Evolutionary conservation across 2,329 filamentous ascomycete species (phyloP).

Genomic region (Phyllosticta ampelicida): DNA sequence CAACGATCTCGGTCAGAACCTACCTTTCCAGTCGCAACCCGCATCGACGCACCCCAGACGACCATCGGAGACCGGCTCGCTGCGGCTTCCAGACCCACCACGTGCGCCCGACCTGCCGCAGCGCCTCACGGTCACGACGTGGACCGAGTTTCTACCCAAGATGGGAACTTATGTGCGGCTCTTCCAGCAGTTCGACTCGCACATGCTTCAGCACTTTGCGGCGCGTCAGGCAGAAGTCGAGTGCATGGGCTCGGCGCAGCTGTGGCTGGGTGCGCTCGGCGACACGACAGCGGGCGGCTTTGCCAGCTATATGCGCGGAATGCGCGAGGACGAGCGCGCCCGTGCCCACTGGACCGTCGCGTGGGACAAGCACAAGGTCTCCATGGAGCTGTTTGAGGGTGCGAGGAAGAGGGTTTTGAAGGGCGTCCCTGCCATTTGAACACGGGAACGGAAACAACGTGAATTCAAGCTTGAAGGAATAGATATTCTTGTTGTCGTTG

Average conservation of each 20-base stretch:
- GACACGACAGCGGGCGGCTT: constrained; percentile 41
- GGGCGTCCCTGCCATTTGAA: constrained; percentile 1
- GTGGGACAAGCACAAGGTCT: constrained; percentile 49
- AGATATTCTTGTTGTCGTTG: not conserved
- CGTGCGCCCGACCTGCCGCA: constrained; percentile 35
- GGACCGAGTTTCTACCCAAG: constrained; percentile 40
- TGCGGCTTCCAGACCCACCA: constrained; percentile 43
- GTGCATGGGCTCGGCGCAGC: constrained; percentile 25
- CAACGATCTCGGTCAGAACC: constrained; percentile 40
- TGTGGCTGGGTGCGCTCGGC: constrained; percentile 44
- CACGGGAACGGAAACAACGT: not conserved
- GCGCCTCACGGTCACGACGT: constrained; percentile 37
- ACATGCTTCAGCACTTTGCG: constrained; percentile 46
- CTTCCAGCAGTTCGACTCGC: constrained; percentile 45
- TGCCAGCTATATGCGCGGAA: constrained; percentile 47
- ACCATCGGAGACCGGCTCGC: constrained; percentile 25
- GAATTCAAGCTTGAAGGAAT: not conserved
- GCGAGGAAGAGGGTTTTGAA: constrained; percentile 32
- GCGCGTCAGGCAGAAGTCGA: constrained; percentile 38
- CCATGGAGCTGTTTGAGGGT: constrained; percentile 48
- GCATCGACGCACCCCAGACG: constrained; percentile 34
- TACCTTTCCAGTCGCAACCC: constrained; percentile 50
- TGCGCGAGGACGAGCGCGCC: constrained; percentile 55
- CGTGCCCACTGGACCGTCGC: constrained; percentile 50
- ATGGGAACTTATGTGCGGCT: constrained; percentile 46